Percentiles rank a stretch among this genome's conserved stretches.
Conservation (phyloP, 1,284 basidiomycete species). For the Fomes fomentarius region DNA sequence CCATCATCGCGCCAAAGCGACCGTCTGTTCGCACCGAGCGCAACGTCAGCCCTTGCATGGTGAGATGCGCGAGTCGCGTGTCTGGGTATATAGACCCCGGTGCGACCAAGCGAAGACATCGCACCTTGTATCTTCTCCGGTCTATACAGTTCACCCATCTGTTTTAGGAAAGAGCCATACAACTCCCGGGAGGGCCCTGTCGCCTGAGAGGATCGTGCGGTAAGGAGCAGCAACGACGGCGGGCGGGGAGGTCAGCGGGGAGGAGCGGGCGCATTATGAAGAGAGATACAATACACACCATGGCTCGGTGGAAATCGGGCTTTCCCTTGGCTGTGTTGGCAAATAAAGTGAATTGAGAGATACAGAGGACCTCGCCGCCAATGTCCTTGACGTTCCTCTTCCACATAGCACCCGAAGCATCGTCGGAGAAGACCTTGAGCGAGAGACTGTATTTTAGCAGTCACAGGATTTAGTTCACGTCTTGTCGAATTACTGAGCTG, state of each 20-base stretch:
- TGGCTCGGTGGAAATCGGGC: constrained; percentile 89
- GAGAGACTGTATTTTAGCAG: constrained; percentile 50
- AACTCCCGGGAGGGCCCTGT: constrained; percentile 68
- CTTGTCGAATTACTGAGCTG: not conserved
- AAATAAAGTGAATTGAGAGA: constrained; percentile 90
- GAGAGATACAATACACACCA: constrained; percentile 54
- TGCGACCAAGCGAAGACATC: constrained; percentile 17
- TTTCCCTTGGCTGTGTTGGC: constrained; percentile 90
- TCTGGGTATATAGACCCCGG: constrained; percentile 12
- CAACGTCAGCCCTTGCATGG: constrained; percentile 6
- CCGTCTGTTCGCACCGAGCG: constrained; percentile 60
- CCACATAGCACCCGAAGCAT: constrained; percentile 67
- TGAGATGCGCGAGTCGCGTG: constrained; percentile 14
- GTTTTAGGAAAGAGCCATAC: constrained; percentile 74
- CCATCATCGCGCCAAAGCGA: constrained; percentile 94
- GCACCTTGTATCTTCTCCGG: constrained; percentile 80
- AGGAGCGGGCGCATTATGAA: constrained; percentile 7
- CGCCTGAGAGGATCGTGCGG: constrained; percentile 44
- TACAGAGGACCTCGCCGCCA: constrained; percentile 84
- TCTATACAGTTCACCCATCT: constrained; percentile 66
- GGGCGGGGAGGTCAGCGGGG: constrained; percentile 6
- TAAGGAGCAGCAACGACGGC: constrained; percentile 8
- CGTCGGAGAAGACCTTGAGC: constrained; percentile 75
- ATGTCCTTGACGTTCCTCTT: constrained; percentile 84
- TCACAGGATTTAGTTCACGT: not conserved